Percentiles rank a stretch among this genome's conserved stretches.
Evolutionary conservation across 257 asterid species (phyloP).

Genomic region (Cinchona pubescens): DNA sequence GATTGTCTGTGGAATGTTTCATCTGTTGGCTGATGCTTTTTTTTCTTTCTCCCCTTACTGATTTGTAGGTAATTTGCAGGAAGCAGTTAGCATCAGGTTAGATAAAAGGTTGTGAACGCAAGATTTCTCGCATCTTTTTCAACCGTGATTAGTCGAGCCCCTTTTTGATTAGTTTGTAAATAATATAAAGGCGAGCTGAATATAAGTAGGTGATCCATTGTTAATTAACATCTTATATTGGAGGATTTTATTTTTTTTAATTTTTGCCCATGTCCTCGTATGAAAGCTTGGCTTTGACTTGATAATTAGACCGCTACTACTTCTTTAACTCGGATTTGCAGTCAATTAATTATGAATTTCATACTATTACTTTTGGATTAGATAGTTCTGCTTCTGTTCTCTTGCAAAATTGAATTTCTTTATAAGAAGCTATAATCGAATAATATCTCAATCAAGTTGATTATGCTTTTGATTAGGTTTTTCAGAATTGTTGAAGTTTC

Average conservation of each 20-base stretch:
- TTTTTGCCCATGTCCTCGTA: not conserved
- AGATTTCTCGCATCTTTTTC: not conserved
- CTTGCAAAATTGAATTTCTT: no score
- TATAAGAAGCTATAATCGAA: no score
- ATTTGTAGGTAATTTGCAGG: conserved; percentile 28
- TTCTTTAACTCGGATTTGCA: not conserved
- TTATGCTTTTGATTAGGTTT: no score
- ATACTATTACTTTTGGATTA: no score
- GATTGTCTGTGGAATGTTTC: conserved; percentile 11
- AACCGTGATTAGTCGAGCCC: conserved; percentile 7
- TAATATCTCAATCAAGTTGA: no score
- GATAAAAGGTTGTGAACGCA: conserved; percentile 5
- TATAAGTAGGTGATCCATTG: not conserved
- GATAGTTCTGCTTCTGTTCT: no score
- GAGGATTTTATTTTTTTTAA: not conserved
- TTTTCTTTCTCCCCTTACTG: not conserved
- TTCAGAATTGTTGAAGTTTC: no score
- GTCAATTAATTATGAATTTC: not conserved
- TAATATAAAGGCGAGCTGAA: conserved; percentile 7
- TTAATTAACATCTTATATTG: not conserved
- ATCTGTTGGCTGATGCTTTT: not conserved
- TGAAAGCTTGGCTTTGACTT: not conserved
- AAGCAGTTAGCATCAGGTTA: conserved; percentile 13
- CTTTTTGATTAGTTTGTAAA: conserved; percentile 11
- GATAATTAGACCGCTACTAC: not conserved